These are phyloP conservation scores for Tetrahymena thermophila DNA, from an alignment of 73 alveolate genomes.

Conservation along the genomic window DNA sequence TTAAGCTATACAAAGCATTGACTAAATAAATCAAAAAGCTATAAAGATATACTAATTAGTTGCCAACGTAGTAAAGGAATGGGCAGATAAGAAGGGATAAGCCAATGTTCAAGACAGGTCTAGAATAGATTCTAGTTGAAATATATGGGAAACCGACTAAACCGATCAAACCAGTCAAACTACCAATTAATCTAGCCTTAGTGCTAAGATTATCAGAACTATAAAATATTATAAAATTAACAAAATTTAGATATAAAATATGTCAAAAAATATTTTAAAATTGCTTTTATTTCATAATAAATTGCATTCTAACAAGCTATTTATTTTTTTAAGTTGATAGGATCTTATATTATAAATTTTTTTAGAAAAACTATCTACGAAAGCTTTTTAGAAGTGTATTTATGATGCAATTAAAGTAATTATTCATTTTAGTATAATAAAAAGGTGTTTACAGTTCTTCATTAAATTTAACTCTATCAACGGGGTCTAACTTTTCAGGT, in stretches of 20 bases:
- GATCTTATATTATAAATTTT: not conserved
- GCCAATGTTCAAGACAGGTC: not conserved
- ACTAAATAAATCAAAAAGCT: not conserved
- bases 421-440: not conserved
- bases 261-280: not conserved
- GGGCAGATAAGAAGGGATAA: not conserved
- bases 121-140: not conserved
- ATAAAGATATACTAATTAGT: not conserved
- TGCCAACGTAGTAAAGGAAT: not conserved
- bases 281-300: not conserved
- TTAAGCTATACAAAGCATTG: not conserved
- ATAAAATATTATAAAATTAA: not conserved
- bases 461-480: not conserved
- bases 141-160: not conserved
- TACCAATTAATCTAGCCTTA: not conserved
- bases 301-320: not conserved
- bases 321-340: not conserved
- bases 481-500: constrained; percentile 25
- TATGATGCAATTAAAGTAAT: not conserved
- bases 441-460: not conserved
- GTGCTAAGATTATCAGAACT: not conserved
- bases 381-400: not conserved
- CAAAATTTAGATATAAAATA: not conserved
- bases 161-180: not conserved
- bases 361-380: too few relatives aligned